Evolutionary conservation across 2,329 filamentous ascomycete genomes (phyloP).

Genomic region (Venturia aucupariae): DNA sequence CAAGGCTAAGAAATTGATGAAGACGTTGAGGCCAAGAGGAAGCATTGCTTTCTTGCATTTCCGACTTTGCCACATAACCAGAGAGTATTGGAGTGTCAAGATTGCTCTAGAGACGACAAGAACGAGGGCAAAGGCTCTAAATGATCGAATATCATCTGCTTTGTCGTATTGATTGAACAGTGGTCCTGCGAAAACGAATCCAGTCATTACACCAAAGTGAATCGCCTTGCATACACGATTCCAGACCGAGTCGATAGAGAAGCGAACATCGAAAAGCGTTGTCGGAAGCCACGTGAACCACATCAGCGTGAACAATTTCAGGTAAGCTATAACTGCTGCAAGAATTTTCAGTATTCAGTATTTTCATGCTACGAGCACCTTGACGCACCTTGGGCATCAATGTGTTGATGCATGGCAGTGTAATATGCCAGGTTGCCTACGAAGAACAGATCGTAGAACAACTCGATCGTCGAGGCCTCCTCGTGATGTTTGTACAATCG

Average conservation of each 20-base stretch:
- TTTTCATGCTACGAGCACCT: not conserved
- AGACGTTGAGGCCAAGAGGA: conserved; percentile 5
- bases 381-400: conserved; percentile 24
- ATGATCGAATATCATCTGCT: conserved; percentile 12
- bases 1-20: not conserved
- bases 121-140: conserved; percentile 9
- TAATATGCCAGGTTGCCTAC: conserved; percentile 55
- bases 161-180: conserved; percentile 42
- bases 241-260: conserved; percentile 51
- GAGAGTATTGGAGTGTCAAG: not conserved
- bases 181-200: conserved; percentile 52
- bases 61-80: conserved; percentile 11
- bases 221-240: conserved; percentile 47
- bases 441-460: conserved; percentile 49
- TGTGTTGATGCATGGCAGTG: conserved; percentile 43
- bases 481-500: conserved; percentile 7
- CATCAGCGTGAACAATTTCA: conserved; percentile 44
- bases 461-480: conserved; percentile 41
- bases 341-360: not conserved
- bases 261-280: conserved; percentile 52
- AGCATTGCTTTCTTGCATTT: conserved; percentile 9
- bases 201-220: conserved; percentile 52
- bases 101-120: conserved; percentile 4
- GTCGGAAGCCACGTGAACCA: conserved; percentile 57
- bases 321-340: conserved; percentile 27